Base-by-base conservation (phyloP, 208 protist species). In the Trypanosoma congolense region DNA sequence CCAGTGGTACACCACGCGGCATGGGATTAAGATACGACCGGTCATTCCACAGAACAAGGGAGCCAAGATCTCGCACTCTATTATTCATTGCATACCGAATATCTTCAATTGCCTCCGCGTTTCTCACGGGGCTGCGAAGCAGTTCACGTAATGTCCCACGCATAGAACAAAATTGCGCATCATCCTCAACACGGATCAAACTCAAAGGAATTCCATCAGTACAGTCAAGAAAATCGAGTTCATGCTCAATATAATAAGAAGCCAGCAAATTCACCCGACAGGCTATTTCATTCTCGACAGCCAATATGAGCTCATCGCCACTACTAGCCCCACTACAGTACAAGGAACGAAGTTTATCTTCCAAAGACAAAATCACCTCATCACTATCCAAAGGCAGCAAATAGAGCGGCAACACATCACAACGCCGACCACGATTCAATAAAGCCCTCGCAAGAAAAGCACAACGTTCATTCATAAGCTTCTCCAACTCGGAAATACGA, bases 21-120 rank as follows among this genome's bases (percentile, higher is more conserved):
- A 79, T 69, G 1, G 74, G 77, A 56, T 83, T 42, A 9, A 93
- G 67, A 60, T 79, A 90, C 30, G 29, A 64, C 26, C 87, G 80
- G 46, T 93, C 80, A 28, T 51, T 69, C 12, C 58, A 54, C 31
- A 93, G 56, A 52, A 72, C 45, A 56, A 69, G 50, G 19, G 73
- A 62, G 0, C 80, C 81, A 44, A 93, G 68, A 43, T 69, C 70
- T 49, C 78, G 58, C 2, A 53, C 65, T 18, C 73, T 76, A 43
- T 76, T 56, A 50, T 77, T 77, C 74, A 85, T 75, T 26, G 80
- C 63, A 21, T 75, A 58, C 58, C 86, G 61, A 38, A 83, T 45
- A 36, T 83, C 77, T 31, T 60, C 41, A 31, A 85, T 80, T n/a
- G 38, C 56, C 10, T 60, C 52, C 9, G 56, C 70, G 41, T 83